phyloP scores from a whole-genome alignment of 331 rosid genomes.

The Cydonia oblonga region DNA sequence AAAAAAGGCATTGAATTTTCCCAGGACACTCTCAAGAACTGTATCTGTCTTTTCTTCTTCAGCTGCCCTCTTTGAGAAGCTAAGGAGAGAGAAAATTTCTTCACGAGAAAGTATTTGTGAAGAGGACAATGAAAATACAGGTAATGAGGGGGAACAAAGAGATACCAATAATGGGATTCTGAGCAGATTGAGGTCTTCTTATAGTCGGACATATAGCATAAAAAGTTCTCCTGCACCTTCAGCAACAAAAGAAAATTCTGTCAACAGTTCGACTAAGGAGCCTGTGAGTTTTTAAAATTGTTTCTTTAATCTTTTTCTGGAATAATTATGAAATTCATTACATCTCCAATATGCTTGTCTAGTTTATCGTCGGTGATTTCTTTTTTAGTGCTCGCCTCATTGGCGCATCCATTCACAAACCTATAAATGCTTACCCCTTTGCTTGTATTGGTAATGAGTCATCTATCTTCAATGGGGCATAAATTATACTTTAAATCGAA shows the following conservation, averaged over 20 bases:
- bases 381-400: too few relatives aligned
- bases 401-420: too few relatives aligned
- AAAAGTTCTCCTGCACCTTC: constrained; percentile 24
- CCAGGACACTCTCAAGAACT: constrained; percentile 70
- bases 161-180: constrained; percentile 30
- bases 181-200: constrained; percentile 43
- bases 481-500: background rate
- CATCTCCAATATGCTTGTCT: background rate
- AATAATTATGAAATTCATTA: background rate
- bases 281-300: constrained; percentile 34
- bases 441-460: background rate
- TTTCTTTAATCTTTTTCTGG: background rate
- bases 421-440: background rate
- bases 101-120: constrained; percentile 33
- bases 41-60: constrained; percentile 87
- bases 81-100: constrained; percentile 47
- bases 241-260: constrained; percentile 23
- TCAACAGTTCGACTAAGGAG: constrained; percentile 27
- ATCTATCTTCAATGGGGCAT: background rate
- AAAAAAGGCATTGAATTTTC: constrained; percentile 41
- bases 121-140: constrained; percentile 20
- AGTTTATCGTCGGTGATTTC: background rate
- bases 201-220: constrained; percentile 35
- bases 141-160: constrained; percentile 28
- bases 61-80: constrained; percentile 84